Evolutionary conservation across 352 stramenopile species (phyloP).

Genomic region (Blastocystis sp.): DNA sequence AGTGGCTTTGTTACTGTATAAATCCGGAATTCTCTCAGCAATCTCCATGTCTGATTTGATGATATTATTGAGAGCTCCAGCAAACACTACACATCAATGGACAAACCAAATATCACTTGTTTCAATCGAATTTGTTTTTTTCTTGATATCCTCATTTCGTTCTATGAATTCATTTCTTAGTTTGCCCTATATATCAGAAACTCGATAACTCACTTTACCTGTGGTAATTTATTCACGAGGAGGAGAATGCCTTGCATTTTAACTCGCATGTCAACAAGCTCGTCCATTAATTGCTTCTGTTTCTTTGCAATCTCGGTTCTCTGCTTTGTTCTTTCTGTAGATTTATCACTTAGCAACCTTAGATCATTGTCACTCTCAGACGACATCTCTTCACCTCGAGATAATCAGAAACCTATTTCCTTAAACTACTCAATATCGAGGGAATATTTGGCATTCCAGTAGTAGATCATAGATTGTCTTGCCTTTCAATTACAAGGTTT

Average conservation of each 20-base stretch:
- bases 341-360: constrained; percentile 2
- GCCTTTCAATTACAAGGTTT: not conserved
- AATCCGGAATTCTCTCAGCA: not conserved
- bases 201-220: not conserved
- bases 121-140: not conserved
- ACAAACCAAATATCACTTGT: not conserved
- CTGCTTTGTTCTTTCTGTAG: constrained; percentile 28
- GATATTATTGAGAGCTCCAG: not conserved
- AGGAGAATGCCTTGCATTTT: constrained; percentile 50
- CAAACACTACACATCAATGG: not conserved
- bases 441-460: not conserved
- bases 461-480: not conserved
- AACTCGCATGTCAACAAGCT: constrained; percentile 19
- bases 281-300: constrained; percentile 39
- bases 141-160: not conserved
- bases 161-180: not conserved
- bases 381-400: not conserved
- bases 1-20: not conserved
- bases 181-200: not conserved
- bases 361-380: not conserved
- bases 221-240: constrained; percentile 9
- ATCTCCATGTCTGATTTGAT: not conserved
- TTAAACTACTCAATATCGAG: not conserved
- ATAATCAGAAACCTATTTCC: not conserved
- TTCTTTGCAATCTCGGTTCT: constrained; percentile 12